Evolutionary conservation across 768 basidiomycete genomes (phyloP).

Genomic region (Asterophora lycoperdoides): DNA sequence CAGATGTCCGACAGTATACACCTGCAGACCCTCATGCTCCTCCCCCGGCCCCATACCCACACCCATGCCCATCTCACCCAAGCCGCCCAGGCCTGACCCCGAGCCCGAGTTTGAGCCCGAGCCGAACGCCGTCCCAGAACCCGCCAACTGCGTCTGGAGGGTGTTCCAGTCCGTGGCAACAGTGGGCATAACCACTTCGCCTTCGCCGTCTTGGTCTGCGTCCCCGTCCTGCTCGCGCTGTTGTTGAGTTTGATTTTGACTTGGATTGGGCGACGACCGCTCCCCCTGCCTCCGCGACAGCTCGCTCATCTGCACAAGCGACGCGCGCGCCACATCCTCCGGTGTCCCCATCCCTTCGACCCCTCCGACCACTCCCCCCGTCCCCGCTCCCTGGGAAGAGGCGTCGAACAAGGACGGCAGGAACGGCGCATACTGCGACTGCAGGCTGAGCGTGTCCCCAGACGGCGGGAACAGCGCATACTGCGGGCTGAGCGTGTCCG

Average conservation of each 20-base stretch:
- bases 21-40: slow-evolving; percentile 66
- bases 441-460: no score
- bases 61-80: slow-evolving; percentile 1
- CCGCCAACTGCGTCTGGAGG: background rate
- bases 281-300: slow-evolving; percentile 57
- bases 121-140: no score
- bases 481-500: no score
- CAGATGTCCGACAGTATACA: slow-evolving; percentile 77
- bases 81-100: background rate
- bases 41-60: slow-evolving; percentile 13
- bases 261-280: slow-evolving; percentile 8
- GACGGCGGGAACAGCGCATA: slow-evolving; percentile 49
- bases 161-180: background rate
- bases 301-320: slow-evolving; percentile 76
- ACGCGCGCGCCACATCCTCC: slow-evolving; percentile 54
- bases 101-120: no score
- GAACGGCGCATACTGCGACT: slow-evolving; percentile 35
- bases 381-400: no score
- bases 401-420: slow-evolving; percentile 36
- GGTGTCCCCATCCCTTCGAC: slow-evolving; percentile 10
- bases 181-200: slow-evolving; percentile 23
- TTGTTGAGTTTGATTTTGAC: background rate
- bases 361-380: background rate
- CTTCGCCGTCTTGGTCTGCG: background rate
- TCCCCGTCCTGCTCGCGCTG: slow-evolving; percentile 2